Evolutionary conservation across 805 yeast species (phyloP), one percentile per base, ranked within the genome.

Genomic region (Yarrowia divulgata): DNA sequence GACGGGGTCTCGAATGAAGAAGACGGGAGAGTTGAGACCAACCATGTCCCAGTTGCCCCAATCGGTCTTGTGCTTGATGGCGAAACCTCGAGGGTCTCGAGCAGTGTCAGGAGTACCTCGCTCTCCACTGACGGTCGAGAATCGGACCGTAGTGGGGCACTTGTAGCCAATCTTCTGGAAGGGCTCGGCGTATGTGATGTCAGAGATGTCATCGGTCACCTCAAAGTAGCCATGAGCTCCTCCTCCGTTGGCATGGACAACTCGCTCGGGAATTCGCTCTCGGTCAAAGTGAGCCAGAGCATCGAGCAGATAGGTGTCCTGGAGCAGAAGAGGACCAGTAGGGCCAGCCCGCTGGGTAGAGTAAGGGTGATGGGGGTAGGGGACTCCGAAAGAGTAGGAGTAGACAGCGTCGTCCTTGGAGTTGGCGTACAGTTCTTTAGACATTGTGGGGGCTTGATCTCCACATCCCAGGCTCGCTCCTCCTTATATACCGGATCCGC

Each of bases 211-310:
- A 74, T 91, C 94, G 13, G 97, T 91, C 67, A 89, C 93, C 79
- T 90, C 96, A 77, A 92, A 92, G 73, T 83, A 85, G 73, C 97
- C 97, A 77, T 83, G 90, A 10, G 97, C 97, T 76, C 97, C 97
- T 14, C 93, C 90, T 73, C 97, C 97, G 78, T 91, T 91, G 68
- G 97, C 97, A 77, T 91, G 97, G 43, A 92, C 97, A 69, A 91
- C 97, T 80, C 97, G 85, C 81, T 92, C 97, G 13, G 97, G 97
- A 72, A 91, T 89, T 79, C 97, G 83, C 80, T 91, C 97, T 73
- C 97, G 84, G 80, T 90, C 96, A 75, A 91, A 91, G 79, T 91
- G 97, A 23, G 97, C 93, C 69, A 91, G 79, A 1, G 91, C 85
- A 75, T 91, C 97, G 74, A 91, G 84, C 79, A 91, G 81, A 77